Percentiles rank a stretch among this genome's conserved stretches.
Evolutionary conservation across 148 eudicot species (phyloP).

Genomic region (Cornus florida): DNA sequence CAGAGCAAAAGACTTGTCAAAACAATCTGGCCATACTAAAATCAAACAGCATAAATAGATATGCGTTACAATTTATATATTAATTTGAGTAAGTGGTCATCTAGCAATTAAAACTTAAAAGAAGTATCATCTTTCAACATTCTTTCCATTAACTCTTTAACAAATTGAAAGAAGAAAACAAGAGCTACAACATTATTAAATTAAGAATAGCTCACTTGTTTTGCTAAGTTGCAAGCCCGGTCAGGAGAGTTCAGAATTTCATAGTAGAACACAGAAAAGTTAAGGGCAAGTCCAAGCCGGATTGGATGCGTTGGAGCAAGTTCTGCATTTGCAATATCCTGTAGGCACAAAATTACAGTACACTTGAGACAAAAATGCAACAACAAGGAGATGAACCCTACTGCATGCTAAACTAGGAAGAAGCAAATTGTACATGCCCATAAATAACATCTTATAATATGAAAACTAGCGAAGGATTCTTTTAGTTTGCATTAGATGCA

Average conservation of each 20-base stretch:
- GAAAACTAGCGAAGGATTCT: too few species aligned
- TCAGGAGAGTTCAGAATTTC: slow-evolving; percentile 84
- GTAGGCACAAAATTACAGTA: slow-evolving; percentile 7
- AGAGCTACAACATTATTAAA: too few species aligned
- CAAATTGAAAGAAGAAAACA: too few species aligned
- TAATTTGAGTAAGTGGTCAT: not conserved
- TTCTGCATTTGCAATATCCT: slow-evolving; percentile 77
- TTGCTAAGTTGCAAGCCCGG: slow-evolving; percentile 75
- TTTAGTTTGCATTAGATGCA: too few species aligned
- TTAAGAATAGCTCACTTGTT: slow-evolving; percentile 36
- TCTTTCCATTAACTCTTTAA: too few species aligned
- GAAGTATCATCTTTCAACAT: too few species aligned
- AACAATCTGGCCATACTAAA: not conserved
- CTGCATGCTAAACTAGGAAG: too few species aligned
- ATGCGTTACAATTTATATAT: not conserved
- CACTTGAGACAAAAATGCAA: not conserved
- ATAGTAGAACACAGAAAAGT: slow-evolving; percentile 84
- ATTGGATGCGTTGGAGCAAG: slow-evolving; percentile 72
- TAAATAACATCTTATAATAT: too few species aligned
- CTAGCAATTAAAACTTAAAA: not conserved
- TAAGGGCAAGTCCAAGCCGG: slow-evolving; percentile 74
- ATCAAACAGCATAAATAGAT: not conserved
- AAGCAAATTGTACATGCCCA: too few species aligned
- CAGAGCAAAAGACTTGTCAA: not conserved
- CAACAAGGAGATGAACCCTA: not conserved